These are phyloP conservation scores for Eutrema yunnanense DNA, from an alignment of 345 rosid genomes.

Conservation along the genomic window DNA sequence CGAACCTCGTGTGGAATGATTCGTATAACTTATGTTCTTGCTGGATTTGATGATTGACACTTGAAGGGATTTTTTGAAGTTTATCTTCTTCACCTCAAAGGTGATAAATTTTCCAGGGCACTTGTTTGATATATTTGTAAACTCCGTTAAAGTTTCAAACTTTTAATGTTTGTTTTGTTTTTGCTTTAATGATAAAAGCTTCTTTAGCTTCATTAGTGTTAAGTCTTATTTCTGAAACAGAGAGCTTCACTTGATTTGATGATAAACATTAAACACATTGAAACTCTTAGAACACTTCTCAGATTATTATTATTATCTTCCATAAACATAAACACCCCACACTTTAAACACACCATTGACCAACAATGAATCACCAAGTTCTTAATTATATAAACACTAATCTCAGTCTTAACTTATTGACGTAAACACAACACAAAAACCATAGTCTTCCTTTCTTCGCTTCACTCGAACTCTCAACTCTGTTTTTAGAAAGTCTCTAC, in stretches of 20 bases:
- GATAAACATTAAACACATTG: neutral
- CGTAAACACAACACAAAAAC: conserved; percentile 17
- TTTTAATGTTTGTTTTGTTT: neutral
- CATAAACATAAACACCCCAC: conserved; percentile 19
- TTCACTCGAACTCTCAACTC: neutral
- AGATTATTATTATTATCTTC: conserved; percentile 8
- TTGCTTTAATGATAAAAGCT: neutral
- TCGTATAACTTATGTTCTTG: neutral
- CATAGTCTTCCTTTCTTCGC: neutral
- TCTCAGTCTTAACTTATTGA: conserved; percentile 13
- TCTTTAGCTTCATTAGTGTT: neutral
- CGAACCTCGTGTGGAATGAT: neutral
- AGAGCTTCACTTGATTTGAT: neutral
- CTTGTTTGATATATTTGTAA: neutral
- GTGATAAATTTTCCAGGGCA: neutral
- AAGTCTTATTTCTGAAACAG: neutral
- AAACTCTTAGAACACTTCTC: neutral
- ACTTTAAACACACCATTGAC: conserved; percentile 22
- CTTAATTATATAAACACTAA: conserved; percentile 18
- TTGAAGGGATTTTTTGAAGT: neutral
- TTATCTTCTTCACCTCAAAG: conserved; percentile 8
- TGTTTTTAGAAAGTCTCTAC: conserved; percentile 23
- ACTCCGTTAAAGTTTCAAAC: neutral
- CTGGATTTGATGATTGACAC: neutral
- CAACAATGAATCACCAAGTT: conserved; percentile 8